Evolutionary conservation across 2,329 filamentous ascomycete species (phyloP), one percentile per base, ranked within the genome.

Genomic region (Pleochaeta shiraiana): DNA sequence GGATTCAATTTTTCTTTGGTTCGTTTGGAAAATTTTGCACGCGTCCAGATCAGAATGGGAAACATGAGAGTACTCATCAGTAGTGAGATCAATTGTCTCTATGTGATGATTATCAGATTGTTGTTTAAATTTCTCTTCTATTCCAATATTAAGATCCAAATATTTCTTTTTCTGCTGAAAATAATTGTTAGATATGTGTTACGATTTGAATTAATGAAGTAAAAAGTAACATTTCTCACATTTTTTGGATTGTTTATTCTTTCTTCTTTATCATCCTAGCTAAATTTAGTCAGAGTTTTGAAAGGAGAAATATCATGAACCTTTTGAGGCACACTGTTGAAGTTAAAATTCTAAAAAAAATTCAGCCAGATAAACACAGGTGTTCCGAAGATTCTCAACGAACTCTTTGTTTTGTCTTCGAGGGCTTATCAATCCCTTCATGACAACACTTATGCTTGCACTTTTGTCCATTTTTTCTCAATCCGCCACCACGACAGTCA

Each of bases 381-480:
- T n/a, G n/a, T n/a, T n/a, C n/a, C n/a, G n/a, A 24, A 59, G 31
- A 16, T n/a, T 19, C 14, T n/a, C 33, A 26, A 60, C 47, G 12
- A 60, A 69, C 65, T 65, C 69, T 66, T 57, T 68, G 65, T 50
- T 64, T 65, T 24, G 63, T 1, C 34, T 68, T 72, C 21, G 66
- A 67, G 53, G 82, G 84, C 67, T 83, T 88, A 39, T 87, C 82
- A 21, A 87, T 71, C 0, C 88, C 88, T 66, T 88, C 83, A 28
- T 79, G 79, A 70, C 88, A 92, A 70, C 88, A 92, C 39, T 80
- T 73, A 69, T 92, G 88, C 68, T 83, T 87, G 73, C 88, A 91
- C 37, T 65, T 68, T 37, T 74, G 75, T 4, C 76, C 76, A 45
- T 72, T 71, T 65, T 73, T 73, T 0, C 75, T 75, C 26, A 70